Percentiles rank a stretch among this genome's conserved stretches.
Evolutionary conservation across 148 eudicot species (phyloP).

Genomic region (Dysphania ambrosioides): DNA sequence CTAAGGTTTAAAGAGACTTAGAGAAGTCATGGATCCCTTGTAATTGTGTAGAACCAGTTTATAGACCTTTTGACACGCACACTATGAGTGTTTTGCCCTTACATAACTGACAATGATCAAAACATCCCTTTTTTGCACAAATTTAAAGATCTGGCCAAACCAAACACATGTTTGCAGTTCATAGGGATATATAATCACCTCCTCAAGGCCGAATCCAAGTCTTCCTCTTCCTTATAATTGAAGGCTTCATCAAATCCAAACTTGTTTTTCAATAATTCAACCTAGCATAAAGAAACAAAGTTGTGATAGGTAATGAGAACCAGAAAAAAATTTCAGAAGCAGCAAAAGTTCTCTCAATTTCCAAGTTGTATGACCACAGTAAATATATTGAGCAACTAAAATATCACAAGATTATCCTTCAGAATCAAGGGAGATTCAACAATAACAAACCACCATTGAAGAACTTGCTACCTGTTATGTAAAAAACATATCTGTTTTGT

Average conservation of each 20-base stretch:
- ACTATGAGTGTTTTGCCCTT: background rate
- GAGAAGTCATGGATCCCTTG: too few relatives aligned
- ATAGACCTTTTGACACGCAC: too few relatives aligned
- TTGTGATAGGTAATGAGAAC: background rate
- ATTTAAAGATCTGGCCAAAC: background rate
- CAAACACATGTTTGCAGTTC: background rate
- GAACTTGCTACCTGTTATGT: background rate
- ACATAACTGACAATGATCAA: too few relatives aligned
- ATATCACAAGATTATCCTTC: too few relatives aligned
- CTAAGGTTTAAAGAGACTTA: too few relatives aligned
- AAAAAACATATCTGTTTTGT: conserved; percentile 4
- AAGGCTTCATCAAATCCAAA: conserved; percentile 58
- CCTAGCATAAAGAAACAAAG: conserved; percentile 22
- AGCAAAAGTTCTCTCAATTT: background rate
- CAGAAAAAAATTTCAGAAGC: background rate
- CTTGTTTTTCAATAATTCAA: conserved; percentile 49
- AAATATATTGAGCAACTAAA: too few relatives aligned
- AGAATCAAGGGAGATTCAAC: too few relatives aligned
- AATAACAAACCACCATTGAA: too few relatives aligned
- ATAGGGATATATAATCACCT: conserved; percentile 28
- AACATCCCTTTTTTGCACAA: background rate
- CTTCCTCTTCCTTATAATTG: conserved; percentile 59
- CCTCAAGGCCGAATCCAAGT: conserved; percentile 48
- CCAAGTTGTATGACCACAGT: background rate
- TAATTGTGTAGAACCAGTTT: too few relatives aligned